Percentiles rank a stretch among this genome's conserved stretches.
Evolutionary conservation across 2,329 filamentous ascomycete genomes (phyloP).

Genomic region (Neonectria neomacrospora): DNA sequence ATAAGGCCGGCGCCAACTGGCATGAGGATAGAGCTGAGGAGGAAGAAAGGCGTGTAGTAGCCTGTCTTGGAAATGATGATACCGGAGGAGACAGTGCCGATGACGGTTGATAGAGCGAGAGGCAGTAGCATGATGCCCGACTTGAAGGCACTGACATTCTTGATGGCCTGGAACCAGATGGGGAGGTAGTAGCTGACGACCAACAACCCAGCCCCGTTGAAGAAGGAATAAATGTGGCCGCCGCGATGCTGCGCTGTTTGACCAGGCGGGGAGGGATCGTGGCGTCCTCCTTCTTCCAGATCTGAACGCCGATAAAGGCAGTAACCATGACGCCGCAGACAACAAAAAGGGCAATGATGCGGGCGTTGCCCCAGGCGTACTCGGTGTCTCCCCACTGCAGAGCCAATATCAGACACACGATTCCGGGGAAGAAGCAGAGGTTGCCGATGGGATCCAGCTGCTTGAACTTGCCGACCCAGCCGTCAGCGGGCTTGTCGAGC

Average conservation of each 20-base stretch:
- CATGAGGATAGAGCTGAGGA: constrained; percentile 48
- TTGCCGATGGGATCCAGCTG: constrained; percentile 47
- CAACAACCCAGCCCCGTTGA: constrained; percentile 50
- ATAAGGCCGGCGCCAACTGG: constrained; percentile 56
- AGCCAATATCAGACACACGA: constrained; percentile 61
- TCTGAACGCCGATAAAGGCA: constrained; percentile 52
- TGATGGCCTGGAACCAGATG: constrained; percentile 59
- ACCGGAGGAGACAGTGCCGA: constrained; percentile 49
- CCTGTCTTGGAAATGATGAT: constrained; percentile 51
- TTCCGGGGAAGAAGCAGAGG: constrained; percentile 48
- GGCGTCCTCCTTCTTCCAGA: constrained; percentile 52
- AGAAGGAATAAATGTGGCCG: constrained; percentile 50
- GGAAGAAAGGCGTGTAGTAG: constrained; percentile 58
- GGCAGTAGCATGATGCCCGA: constrained; percentile 55
- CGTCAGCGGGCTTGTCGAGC: constrained; percentile 33
- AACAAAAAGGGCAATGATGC: constrained; percentile 46
- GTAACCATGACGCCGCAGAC: constrained; percentile 46
- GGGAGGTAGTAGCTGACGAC: constrained; percentile 53
- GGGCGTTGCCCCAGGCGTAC: constrained; percentile 44
- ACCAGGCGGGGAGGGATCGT: constrained; percentile 57
- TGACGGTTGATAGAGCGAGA: constrained; percentile 50
- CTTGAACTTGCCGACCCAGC: constrained; percentile 37
- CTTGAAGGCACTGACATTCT: constrained; percentile 51
- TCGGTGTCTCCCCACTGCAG: constrained; percentile 59
- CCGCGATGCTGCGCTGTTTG: constrained; percentile 52